Base-by-base conservation (phyloP, 2,329 filamentous ascomycete species). In the Pseudogymnoascus verrucosus region DNA sequence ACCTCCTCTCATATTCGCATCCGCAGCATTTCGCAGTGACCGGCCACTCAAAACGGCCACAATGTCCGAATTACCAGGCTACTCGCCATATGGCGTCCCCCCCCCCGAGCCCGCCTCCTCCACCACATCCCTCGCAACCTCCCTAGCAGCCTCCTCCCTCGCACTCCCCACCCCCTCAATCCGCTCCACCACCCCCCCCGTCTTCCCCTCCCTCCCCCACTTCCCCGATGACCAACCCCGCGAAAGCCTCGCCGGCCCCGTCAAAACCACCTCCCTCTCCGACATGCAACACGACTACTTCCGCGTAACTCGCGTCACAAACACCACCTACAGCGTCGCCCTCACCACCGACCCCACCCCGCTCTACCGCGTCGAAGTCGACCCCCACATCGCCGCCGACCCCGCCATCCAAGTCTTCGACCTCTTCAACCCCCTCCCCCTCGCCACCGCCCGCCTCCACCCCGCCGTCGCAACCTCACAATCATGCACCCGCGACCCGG, bases 221-320 rank as follows among this genome's bases (percentile, higher is more conserved):
- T 5, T 42, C n/a, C 37, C 37, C 37, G n/a, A 40, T 8, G 12
- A 6, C 14, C 6, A 28, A 31, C 47, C 47, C 26, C 47, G 47
- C 23, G 10, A 54, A 2, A 31, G n/a, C 26, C 47, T 54, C 23
- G 23, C 23, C 26, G 47, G 47, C 26, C 47, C 23, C 11, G n/a
- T 54, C 23, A 26, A 16, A 31, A 54, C 23, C 14, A 6, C 16
- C 47, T 54, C 47, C 26, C 23, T 54, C n/a, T 31, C 47, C 4
- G 47, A 54, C 26, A 54, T 54, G 26, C 47, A 54, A 34, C 26
- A 54, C 47, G 47, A 54, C 26, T 57, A 57, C 47, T 57, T 34
- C n/a, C 26, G n/a, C 28, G 31, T 34, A 10, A 57, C 47, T 3
- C n/a, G n/a, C 16, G 28, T 26, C 26, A 57, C 26, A 10, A 4